Base-by-base conservation (phyloP, 1,284 basidiomycete species). In the Takashimella koratensis region DNA sequence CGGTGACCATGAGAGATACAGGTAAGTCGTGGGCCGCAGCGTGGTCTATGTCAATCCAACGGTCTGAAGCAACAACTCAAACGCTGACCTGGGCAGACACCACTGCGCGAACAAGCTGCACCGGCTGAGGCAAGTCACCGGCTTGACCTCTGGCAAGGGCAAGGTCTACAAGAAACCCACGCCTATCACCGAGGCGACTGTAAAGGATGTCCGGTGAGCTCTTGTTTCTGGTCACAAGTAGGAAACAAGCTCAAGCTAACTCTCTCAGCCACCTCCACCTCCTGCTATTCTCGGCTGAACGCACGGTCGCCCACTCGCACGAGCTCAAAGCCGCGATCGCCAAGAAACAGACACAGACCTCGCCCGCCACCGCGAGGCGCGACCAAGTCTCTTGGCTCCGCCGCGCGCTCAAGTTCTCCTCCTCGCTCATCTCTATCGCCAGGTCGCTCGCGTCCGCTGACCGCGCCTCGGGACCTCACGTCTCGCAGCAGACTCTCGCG, bases 91-190 rank as follows among this genome's bases (percentile, higher is more conserved):
- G 6, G 41, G 6, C 74, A 91, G 90, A 60, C 90, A 88, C 64
- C 93, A 94, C 67, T 96, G 92, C 71, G 84, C 88, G 13, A 90
- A 90, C 72, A 86, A 90, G 69, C 87, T 90, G 0, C 91, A 95
- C 77, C 86, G 91, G 44, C 79, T 96, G 47, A 84, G 93, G 57
- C 87, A 87, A 39, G 82, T 85, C 1, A 82, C 94, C 51, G 88
- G 88, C 67, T 82, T 86, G 73, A 93, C 90, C 11, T 90, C 93
- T 64, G 91, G 90, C 13, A 91, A 88, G 70, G 90, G 88, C 24
- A 86, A 86, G 64, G 87, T 88, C 46, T 97, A 90, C 80, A 94
- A 90, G 78, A 88, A 88, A 65, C 70, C 86, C 21, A 81, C 88
- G 12, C 74, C 82, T 10, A 70, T 90, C 48, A 83, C 80, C 22